Evolutionary conservation across 441 rosid genomes (phyloP), one percentile per base, ranked within the genome.

Genomic region (Corymbia calophylla): DNA sequence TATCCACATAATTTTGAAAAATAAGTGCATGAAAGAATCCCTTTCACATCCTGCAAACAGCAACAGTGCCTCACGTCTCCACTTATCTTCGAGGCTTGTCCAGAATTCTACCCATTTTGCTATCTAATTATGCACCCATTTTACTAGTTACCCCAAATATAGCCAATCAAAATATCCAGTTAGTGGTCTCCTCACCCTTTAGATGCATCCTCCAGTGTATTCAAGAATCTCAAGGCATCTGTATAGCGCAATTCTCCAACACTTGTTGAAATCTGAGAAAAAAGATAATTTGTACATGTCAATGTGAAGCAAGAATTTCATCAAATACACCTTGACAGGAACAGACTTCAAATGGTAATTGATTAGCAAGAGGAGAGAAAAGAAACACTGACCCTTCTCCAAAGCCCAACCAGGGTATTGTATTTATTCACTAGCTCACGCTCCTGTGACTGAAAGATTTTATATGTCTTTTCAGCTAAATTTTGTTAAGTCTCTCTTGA

Each of bases 371-470:
- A 86, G 86, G 35, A 12, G 90, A 49, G 86, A 54, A 84, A 92
- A 58, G 77, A 70, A 62, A 84, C 5, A 93, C 98, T 98, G 91
- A 98, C 99, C 90, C 98, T 96, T 94, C 94, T 97, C 99, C 99
- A 98, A 77, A 96, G 92, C 94, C 98, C 95, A 88, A 97, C 91
- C 89, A 98, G 97, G 89, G 96, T 92, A 89, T 96, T 97, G 92
- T 97, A 97, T 94, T 97, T 97, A 93, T 90, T 94, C 92, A 97
- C 96, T 86, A 98, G 96, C 88, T 97, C 98, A 21, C 98, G 95
- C 91, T 98, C 98, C 90, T 94, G 93, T 70, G 97, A 92, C 68
- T 90, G 94, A 86, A 98, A 97, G 89, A 94, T 92, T 89, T 92
- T 95, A 91, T 94, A 97, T 9, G 99, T 92, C 92, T 95, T 97